Evolutionary conservation across 768 basidiomycete genomes (phyloP).

Genomic region (Hemileccinum impolitum): DNA sequence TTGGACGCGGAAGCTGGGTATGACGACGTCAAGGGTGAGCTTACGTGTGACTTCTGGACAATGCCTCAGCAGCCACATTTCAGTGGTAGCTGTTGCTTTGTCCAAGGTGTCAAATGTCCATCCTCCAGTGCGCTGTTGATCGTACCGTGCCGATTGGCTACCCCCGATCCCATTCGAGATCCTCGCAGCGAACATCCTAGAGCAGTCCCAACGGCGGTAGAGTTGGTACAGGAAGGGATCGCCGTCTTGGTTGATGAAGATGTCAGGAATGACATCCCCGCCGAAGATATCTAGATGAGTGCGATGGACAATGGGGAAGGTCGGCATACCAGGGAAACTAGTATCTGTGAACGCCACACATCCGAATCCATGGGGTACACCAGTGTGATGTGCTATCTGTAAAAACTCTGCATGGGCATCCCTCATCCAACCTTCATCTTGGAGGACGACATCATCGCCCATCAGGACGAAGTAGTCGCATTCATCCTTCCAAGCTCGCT

Average conservation of each 20-base stretch:
- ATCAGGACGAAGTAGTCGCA: conserved; percentile 52
- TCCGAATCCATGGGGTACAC: conserved; percentile 46
- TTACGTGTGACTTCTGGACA: conserved; percentile 27
- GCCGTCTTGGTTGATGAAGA: conserved; percentile 58
- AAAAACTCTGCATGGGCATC: conserved; percentile 38
- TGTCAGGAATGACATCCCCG: conserved; percentile 46
- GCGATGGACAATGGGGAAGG: conserved; percentile 55
- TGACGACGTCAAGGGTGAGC: conserved; percentile 52
- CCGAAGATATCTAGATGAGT: conserved; percentile 54
- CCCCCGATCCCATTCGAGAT: conserved; percentile 48
- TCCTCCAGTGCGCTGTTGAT: conserved; percentile 38
- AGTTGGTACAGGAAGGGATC: conserved; percentile 59
- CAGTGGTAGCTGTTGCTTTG: conserved; percentile 35
- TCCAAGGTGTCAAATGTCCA: conserved; percentile 52
- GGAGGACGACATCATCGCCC: conserved; percentile 53
- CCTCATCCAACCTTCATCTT: conserved; percentile 53
- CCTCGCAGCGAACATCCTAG: conserved; percentile 41
- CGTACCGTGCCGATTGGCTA: conserved; percentile 43
- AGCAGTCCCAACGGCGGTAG: conserved; percentile 54
- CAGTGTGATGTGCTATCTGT: conserved; percentile 26
- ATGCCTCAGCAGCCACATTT: conserved; percentile 35
- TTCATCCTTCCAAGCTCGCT: conserved; percentile 42
- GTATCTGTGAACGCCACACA: conserved; percentile 56
- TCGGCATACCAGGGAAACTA: conserved; percentile 59
- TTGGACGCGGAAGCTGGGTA: conserved; percentile 56